Evolutionary conservation across 1,139 yeast species (phyloP).

Genomic region (Suhomyces yuchorum): DNA sequence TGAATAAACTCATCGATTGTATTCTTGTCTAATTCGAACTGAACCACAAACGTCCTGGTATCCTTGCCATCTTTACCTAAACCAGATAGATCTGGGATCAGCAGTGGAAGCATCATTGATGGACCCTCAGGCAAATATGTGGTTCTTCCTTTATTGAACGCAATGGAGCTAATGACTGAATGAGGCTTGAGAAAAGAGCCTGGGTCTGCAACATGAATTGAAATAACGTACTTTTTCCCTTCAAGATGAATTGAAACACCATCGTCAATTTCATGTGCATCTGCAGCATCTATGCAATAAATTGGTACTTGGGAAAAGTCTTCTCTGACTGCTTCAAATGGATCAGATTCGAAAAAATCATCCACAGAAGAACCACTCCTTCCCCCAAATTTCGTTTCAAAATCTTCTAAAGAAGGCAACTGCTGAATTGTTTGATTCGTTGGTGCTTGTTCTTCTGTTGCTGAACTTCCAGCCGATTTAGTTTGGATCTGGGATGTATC

Average conservation of each 20-base stretch:
- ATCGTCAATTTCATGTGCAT: conserved; percentile 92
- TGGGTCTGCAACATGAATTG: conserved; percentile 89
- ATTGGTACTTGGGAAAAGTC: conserved; percentile 52
- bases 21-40: conserved; percentile 31
- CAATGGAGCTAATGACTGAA: conserved; percentile 57
- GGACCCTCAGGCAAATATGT: conserved; percentile 72
- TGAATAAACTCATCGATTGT: conserved; percentile 28
- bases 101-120: conserved; percentile 69
- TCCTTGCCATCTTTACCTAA: conserved; percentile 50
- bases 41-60: conserved; percentile 53
- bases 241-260: conserved; percentile 67
- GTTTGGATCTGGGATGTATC: conserved; percentile 16
- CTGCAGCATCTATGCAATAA: conserved; percentile 80
- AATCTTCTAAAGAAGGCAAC: conserved; percentile 1
- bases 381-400: conserved; percentile 3
- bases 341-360: conserved; percentile 40
- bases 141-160: conserved; percentile 64
- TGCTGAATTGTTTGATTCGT: not conserved
- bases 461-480: not conserved
- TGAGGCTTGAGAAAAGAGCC: conserved; percentile 57
- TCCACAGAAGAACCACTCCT: not conserved
- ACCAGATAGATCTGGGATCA: conserved; percentile 56
- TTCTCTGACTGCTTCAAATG: conserved; percentile 32
- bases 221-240: conserved; percentile 43
- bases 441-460: not conserved